Base-by-base conservation (phyloP, 176 grass and related monocot genomes). In the Oryza australiensis region DNA sequence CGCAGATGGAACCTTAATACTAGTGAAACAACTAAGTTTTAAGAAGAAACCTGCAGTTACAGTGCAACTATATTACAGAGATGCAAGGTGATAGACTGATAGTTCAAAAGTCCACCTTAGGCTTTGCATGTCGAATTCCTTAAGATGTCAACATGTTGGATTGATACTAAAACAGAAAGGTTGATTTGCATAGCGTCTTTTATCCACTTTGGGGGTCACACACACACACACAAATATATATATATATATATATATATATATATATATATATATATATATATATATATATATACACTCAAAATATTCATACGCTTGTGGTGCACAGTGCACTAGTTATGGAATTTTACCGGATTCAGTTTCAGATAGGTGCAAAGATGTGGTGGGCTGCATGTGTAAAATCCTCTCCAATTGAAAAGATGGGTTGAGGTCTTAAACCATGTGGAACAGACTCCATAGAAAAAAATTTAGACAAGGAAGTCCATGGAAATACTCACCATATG, bases 401-500 rank as follows among this genome's bases (percentile, higher is more conserved):
- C 29, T 65, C 41, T 28, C 26, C 18, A 57, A 42, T 20, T 12
- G 33, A 26, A 75, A 12, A 27, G 1, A 9, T 1, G 20, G 1
- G 0, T 2, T 23, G 3, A 8, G 5, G 11, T 14, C 12, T 59
- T 59, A 23, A 69, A 88, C 0, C 10, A 79, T 63, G 27, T 63
- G 6, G 34, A 33, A 35, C 3, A n/a, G 43, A 33, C 9, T 14
- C 48, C 22, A 59, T 2, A 10, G 27, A 77, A 60, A 84, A n/a
- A n/a, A n/a, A n/a, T 46, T 46, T 49, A 49, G 46, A 49, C 1
- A 18, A 49, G 0, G 15, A 49, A 49, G 13, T 49, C 15, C 46
- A 49, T 18, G 46, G 6, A 20, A 77, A 26, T 77, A 90, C 95
- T 92, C 69, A 97, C 90, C 9, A 88, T 65, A 74, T 89, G 72